These are phyloP conservation scores for Claviceps humidiphila DNA, from an alignment of 2,329 filamentous ascomycete species.

Conservation along the genomic window DNA sequence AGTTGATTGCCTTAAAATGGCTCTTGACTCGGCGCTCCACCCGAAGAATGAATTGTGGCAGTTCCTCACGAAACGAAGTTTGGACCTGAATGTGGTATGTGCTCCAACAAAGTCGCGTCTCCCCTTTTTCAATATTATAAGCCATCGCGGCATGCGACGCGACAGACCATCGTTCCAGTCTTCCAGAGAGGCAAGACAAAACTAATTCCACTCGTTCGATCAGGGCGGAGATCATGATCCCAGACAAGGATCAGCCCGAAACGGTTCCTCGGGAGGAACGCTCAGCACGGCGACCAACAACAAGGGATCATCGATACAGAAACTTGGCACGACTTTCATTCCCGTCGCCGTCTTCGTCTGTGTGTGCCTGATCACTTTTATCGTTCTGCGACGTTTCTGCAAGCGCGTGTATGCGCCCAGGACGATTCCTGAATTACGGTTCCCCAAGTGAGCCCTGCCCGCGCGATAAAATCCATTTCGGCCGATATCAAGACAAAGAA, in stretches of 20 bases:
- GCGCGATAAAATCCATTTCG: not conserved
- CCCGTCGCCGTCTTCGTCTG: slow-evolving; percentile 38
- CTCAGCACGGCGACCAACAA: slow-evolving; percentile 18
- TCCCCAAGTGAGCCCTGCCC: slow-evolving; percentile 19
- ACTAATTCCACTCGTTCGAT: not conserved
- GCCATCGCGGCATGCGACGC: not conserved
- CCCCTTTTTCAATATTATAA: not conserved
- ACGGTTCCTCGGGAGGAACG: slow-evolving; percentile 22
- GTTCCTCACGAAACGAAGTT: slow-evolving; percentile 1
- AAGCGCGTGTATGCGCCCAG: slow-evolving; percentile 43
- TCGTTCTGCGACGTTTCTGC: slow-evolving; percentile 31
- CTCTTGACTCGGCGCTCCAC: not conserved
- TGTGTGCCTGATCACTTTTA: slow-evolving; percentile 37
- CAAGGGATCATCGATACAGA: slow-evolving; percentile 22
- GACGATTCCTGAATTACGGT: slow-evolving; percentile 33
- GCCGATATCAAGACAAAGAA: not conserved
- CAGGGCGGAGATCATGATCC: slow-evolving; percentile 14
- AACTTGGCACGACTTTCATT: slow-evolving; percentile 36
- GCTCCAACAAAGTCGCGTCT: not conserved
- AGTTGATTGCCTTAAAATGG: slow-evolving; percentile 4
- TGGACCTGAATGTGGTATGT: slow-evolving; percentile 5
- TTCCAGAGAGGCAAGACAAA: not conserved
- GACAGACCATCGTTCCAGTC: not conserved
- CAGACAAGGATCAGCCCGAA: slow-evolving; percentile 21
- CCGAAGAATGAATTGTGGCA: not conserved